Evolutionary conservation across 441 rosid species (phyloP), one percentile per base, ranked within the genome.

Genomic region (Kokia cookei): DNA sequence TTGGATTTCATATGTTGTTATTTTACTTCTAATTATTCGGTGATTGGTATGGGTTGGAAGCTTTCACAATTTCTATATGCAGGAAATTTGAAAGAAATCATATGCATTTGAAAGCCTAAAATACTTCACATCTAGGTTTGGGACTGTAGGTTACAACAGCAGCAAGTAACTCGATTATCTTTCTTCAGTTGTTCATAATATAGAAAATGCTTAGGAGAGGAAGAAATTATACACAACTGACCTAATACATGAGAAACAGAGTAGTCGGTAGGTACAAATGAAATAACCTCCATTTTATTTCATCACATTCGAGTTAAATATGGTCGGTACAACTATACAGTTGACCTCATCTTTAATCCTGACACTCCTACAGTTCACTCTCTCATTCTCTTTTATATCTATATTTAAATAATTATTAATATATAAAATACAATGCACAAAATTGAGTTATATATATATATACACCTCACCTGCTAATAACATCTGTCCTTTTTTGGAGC

Each of bases 401-500:
- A 7, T 35, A 37, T 29, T 11, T 55, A 40, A 32, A 55, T 19
- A 71, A 19, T 19, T 1, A 71, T 37, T 37, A 37, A 9, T 54
- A 4, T 24, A 22, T 19, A 22, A 45, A 12, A 24, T 26, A 3
- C 13, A 55, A 37, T 57, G 50, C 13, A 40, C 53, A 57, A 71
- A 71, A 70, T 61, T 78, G 78, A 47, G 11, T 74, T 67, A 45
- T 78, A 65, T 75, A 79, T 75, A 79, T 76, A 78, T 65, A 57
- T 24, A 48, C 60, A 0, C 66, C 65, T 84, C 79, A 84, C 78
- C 77, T 73, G 69, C 59, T 51, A 37, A 64, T 57, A 59, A 69
- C 66, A 74, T 60, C 72, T 35, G 62, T 77, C 84, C 81, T 84
- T 77, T 85, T 80, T 75, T 69, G 90, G 76, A 95, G 75, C 98